Evolutionary conservation across 2,329 filamentous ascomycete species (phyloP).

Genomic region (Aaosphaeria arxii): DNA sequence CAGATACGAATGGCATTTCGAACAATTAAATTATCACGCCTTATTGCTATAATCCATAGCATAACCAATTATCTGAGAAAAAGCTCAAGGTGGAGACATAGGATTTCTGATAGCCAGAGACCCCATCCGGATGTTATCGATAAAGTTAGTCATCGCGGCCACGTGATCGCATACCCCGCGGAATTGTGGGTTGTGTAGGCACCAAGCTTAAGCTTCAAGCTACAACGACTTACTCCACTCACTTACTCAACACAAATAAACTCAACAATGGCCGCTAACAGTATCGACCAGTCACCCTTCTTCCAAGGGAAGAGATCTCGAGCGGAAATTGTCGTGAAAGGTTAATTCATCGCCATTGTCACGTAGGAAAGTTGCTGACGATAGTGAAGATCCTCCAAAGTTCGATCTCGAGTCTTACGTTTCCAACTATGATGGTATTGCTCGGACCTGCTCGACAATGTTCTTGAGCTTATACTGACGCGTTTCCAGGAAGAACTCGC

Average conservation of each 20-base stretch:
- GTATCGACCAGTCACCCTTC: conserved; percentile 34
- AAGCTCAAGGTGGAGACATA: too few relatives aligned
- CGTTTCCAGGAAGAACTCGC: conserved; percentile 66
- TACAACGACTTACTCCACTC: too few relatives aligned
- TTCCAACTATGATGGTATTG: conserved; percentile 76
- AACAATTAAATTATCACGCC: too few relatives aligned
- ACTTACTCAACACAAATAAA: background rate
- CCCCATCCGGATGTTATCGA: too few relatives aligned
- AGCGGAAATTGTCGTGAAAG: conserved; percentile 30
- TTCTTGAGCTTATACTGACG: conserved; percentile 1
- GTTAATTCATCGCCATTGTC: conserved; percentile 10
- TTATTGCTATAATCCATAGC: too few relatives aligned
- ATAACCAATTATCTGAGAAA: too few relatives aligned
- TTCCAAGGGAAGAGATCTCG: conserved; percentile 28
- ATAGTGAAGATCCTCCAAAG: conserved; percentile 67
- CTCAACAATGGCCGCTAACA: conserved; percentile 3
- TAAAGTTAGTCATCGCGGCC: too few relatives aligned
- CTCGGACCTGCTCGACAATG: background rate
- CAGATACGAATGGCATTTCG: too few relatives aligned
- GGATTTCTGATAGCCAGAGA: too few relatives aligned
- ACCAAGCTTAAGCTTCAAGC: too few relatives aligned
- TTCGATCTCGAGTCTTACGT: conserved; percentile 91
- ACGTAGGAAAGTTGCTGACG: background rate
- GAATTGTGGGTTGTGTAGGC: too few relatives aligned
- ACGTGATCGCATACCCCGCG: too few relatives aligned